These are phyloP conservation scores for Candida nemodendra DNA, from an alignment of 805 yeast genomes.

Conservation along the genomic window DNA sequence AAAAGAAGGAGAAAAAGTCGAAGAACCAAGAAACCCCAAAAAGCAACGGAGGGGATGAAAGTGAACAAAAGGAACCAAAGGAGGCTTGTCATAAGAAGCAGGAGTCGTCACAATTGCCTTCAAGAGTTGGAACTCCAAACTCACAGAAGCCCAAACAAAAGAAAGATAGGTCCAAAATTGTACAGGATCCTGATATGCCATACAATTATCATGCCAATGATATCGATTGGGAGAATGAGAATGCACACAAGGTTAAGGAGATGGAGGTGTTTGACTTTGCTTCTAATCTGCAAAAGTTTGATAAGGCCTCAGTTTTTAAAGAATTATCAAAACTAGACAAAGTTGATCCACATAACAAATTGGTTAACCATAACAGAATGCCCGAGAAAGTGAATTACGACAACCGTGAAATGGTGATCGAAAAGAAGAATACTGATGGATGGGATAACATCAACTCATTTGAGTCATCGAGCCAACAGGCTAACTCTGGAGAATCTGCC, in stretches of 20 bases:
- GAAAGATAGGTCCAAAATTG: conserved; percentile 14
- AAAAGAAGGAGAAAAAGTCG: conserved; percentile 24
- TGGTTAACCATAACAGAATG: conserved; percentile 72
- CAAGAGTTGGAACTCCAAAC: conserved; percentile 12
- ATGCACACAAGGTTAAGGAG: conserved; percentile 45
- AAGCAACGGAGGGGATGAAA: conserved; percentile 7
- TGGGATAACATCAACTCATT: conserved; percentile 45
- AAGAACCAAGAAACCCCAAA: conserved; percentile 10
- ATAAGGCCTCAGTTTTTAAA: conserved; percentile 75
- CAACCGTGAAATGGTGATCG: conserved; percentile 72
- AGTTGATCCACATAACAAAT: conserved; percentile 55
- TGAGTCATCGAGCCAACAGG: conserved; percentile 22
- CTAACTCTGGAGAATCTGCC: conserved; percentile 12
- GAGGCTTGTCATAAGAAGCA: not conserved
- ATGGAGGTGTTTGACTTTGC: conserved; percentile 81
- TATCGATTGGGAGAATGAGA: conserved; percentile 49
- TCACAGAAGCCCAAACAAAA: conserved; percentile 17
- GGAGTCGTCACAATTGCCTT: conserved; percentile 2
- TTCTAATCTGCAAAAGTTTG: conserved; percentile 76
- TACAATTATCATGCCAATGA: conserved; percentile 27
- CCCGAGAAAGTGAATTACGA: conserved; percentile 53
- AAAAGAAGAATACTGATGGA: conserved; percentile 41
- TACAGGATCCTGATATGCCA: conserved; percentile 19
- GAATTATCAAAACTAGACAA: conserved; percentile 68
- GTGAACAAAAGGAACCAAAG: conserved; percentile 2